Percentiles rank a stretch among this genome's conserved stretches.
These are phyloP conservation scores for Termitomyces sp. DNA, from an alignment of 1,284 basidiomycete species.

Conservation along the genomic window DNA sequence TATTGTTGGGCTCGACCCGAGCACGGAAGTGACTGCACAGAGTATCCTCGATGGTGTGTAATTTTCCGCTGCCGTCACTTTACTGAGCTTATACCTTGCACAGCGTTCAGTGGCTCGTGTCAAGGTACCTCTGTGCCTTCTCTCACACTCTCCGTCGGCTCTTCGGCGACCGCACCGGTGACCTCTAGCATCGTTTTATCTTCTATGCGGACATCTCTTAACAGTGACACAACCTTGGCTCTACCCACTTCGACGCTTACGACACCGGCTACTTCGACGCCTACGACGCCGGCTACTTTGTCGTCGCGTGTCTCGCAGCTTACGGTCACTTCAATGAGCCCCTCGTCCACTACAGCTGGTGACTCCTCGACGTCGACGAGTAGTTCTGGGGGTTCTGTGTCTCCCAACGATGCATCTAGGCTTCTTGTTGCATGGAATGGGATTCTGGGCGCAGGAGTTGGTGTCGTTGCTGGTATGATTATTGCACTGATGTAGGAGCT, in stretches of 20 bases:
- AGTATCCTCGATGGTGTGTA: conserved; percentile 16
- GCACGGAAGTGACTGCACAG: conserved; percentile 8
- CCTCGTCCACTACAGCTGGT: not conserved
- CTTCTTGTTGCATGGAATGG: not conserved
- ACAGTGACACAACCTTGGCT: not conserved
- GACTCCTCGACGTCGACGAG: not conserved
- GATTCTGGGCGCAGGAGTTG: not conserved
- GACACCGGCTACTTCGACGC: not conserved
- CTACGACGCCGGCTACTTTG: too few species aligned
- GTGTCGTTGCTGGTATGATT: not conserved
- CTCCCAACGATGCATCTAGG: not conserved
- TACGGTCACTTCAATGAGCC: not conserved
- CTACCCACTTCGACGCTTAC: not conserved
- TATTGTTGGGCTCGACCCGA: conserved; percentile 11
- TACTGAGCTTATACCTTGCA: not conserved
- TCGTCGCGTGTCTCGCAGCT: not conserved
- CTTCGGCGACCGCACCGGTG: not conserved
- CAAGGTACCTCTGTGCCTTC: not conserved
- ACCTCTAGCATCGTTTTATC: not conserved
- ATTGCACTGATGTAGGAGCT: not conserved
- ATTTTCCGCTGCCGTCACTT: not conserved
- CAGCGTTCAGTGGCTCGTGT: not conserved
- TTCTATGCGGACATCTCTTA: not conserved
- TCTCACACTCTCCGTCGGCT: not conserved
- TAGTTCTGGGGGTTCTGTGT: not conserved